A percentile compares a stretch with the other conserved stretches of the same genome.
Conservation (phyloP, 2,329 filamentous ascomycete genomes). For the Zelopaecilomyces penicillatus region DNA sequence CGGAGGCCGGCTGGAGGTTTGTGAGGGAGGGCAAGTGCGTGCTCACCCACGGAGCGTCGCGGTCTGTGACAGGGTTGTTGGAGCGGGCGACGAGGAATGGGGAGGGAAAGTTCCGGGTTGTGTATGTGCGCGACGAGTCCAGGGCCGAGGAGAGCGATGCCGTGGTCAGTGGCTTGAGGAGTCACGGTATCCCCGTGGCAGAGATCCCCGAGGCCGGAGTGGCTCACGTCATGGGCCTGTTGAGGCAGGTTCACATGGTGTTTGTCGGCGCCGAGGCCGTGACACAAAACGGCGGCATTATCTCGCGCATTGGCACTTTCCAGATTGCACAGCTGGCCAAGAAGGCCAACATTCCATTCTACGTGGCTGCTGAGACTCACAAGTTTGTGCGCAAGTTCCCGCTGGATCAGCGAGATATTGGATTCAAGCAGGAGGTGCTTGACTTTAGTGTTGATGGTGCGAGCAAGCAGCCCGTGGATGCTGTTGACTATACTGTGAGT, state of each 20-base stretch:
- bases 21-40: slow-evolving; percentile 71
- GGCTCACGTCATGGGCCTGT: slow-evolving; percentile 60
- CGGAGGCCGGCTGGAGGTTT: slow-evolving; percentile 67
- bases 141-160: slow-evolving; percentile 54
- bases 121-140: slow-evolving; percentile 61
- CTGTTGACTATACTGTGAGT: slow-evolving; percentile 64
- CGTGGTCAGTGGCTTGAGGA: slow-evolving; percentile 63
- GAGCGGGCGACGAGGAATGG: slow-evolving; percentile 54
- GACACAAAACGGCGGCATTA: slow-evolving; percentile 87
- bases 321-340: slow-evolving; percentile 79
- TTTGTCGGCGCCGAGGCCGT: slow-evolving; percentile 74
- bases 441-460: slow-evolving; percentile 55
- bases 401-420: slow-evolving; percentile 70
- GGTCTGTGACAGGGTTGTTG: slow-evolving; percentile 74
- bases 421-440: slow-evolving; percentile 67
- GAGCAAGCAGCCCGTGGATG: slow-evolving; percentile 39
- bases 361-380: slow-evolving; percentile 89
- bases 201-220: slow-evolving; percentile 52
- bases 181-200: slow-evolving; percentile 71
- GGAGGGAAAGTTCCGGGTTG: slow-evolving; percentile 66
- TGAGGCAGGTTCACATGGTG: slow-evolving; percentile 54
- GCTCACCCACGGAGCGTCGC: slow-evolving; percentile 82
- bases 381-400: slow-evolving; percentile 91
- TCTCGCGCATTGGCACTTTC: slow-evolving; percentile 77
- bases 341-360: slow-evolving; percentile 63